Evolutionary conservation across 192 early-diverging fungal genomes (phyloP).

Genomic region (Coemansia reversa): DNA sequence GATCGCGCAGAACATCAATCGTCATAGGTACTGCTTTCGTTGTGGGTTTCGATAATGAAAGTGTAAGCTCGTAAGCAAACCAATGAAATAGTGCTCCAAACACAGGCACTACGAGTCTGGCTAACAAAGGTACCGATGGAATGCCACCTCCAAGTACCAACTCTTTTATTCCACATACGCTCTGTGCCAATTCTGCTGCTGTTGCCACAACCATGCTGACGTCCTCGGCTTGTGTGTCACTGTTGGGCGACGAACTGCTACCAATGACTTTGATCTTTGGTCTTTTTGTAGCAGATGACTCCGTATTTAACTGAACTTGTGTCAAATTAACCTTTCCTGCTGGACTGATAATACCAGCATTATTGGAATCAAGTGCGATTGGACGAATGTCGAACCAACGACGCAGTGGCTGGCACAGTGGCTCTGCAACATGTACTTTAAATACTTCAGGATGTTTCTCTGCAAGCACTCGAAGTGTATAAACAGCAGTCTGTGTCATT

Average conservation of each 20-base stretch:
- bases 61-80: slow-evolving; percentile 51
- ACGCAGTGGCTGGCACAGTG: slow-evolving; percentile 41
- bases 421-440: slow-evolving; percentile 50
- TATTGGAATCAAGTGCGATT: background rate
- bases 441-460: slow-evolving; percentile 18
- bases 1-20: slow-evolving; percentile 50
- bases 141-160: slow-evolving; percentile 63
- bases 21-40: slow-evolving; percentile 39
- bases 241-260: background rate
- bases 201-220: slow-evolving; percentile 22
- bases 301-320: background rate
- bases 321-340: background rate
- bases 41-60: slow-evolving; percentile 26
- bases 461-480: slow-evolving; percentile 21
- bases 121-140: slow-evolving; percentile 59
- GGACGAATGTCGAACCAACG: slow-evolving; percentile 31
- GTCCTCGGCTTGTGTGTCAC: background rate
- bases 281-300: background rate
- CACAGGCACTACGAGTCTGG: slow-evolving; percentile 55
- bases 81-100: slow-evolving; percentile 61
- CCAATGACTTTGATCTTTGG: slow-evolving; percentile 29
- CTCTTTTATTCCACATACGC: slow-evolving; percentile 55
- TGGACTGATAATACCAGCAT: background rate
- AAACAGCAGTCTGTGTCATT: slow-evolving; percentile 19
- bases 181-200: slow-evolving; percentile 44